phyloP scores from a whole-genome alignment of 108 stramenopile species.

The Discostella stelligeroides region DNA sequence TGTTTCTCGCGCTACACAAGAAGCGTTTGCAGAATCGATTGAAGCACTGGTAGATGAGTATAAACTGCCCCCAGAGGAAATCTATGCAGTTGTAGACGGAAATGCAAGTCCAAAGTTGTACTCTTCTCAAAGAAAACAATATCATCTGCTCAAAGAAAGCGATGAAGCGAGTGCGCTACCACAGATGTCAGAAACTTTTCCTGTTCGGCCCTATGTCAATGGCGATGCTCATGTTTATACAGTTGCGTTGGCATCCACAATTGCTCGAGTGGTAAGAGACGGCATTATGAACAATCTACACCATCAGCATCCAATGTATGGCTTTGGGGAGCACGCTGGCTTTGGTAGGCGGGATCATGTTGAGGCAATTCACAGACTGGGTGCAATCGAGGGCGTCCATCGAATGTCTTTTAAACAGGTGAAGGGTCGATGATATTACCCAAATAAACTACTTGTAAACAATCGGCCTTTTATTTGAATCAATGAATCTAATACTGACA shows the following conservation, averaged over 20 bases:
- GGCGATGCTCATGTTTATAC: conserved; percentile 74
- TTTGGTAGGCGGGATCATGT: conserved; percentile 63
- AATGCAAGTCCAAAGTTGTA: conserved; percentile 66
- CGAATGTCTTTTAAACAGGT: conserved; percentile 68
- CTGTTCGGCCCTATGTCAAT: conserved; percentile 70
- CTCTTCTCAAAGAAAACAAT: conserved; percentile 7
- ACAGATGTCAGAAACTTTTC: conserved; percentile 23
- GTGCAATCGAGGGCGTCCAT: conserved; percentile 64
- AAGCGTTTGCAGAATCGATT: conserved; percentile 73
- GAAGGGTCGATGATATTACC: conserved; percentile 49
- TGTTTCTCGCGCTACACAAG: conserved; percentile 56
- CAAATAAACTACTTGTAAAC: background rate
- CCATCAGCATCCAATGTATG: conserved; percentile 62
- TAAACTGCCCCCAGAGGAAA: conserved; percentile 22
- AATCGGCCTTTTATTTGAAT: background rate
- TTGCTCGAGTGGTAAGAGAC: conserved; percentile 68
- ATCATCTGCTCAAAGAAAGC: background rate
- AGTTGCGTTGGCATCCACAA: conserved; percentile 71
- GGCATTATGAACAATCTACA: conserved; percentile 44
- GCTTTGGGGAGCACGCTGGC: conserved; percentile 63
- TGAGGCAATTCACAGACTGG: conserved; percentile 53
- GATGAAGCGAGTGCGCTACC: background rate
- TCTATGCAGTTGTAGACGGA: conserved; percentile 80
- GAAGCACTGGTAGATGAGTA: conserved; percentile 53
- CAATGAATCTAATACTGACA: too few species aligned